Evolutionary conservation across 2,329 filamentous ascomycete species (phyloP), one percentile per base, ranked within the genome.

Genomic region (Aspergillus sojae): DNA sequence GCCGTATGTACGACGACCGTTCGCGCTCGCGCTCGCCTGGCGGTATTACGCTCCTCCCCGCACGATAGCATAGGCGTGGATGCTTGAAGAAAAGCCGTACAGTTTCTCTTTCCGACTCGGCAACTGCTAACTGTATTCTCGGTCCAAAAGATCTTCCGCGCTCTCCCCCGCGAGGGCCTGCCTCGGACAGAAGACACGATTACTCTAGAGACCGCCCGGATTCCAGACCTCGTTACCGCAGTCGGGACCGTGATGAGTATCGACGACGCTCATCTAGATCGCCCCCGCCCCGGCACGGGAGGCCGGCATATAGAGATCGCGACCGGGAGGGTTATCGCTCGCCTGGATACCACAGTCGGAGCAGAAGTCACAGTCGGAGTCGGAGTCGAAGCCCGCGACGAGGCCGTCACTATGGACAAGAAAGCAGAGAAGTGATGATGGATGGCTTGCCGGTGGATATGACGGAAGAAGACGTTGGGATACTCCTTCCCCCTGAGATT

Each of bases 381-480:
- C 74, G 76, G 43, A 75, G 75, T 60, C 73, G 76, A 52, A 75
- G 75, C 57, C 74, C 70, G 52, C 75, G 75, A n/a, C 75, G 77
- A 65, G 71, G 76, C 58, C 77, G 75, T 43, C 75, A 75, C 62
- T 70, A 74, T 67, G 80, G 77, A 30, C 76, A 76, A 52, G 80
- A 83, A 60, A 84, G 80, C 66, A 78, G 78, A 68, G 82, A 84
- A 70, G 74, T 84, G 21, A 83, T 83, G 73, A 78, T 84, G 77
- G 82, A 83, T 68, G 81, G 81, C 55, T 70, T 84, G 59, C 81
- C 80, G 52, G 71, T 79, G 66, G 79, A 83, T 63, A 82, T 84
- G 78, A 75, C 74, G 67, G 81, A 84, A 78, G 79, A 83, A 71
- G 80, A 84, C 77, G 82, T 84, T 80, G 76, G 82, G 76, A 68